Evolutionary conservation across 148 eudicot genomes (phyloP).

Genomic region (Nepenthes mirabilis): DNA sequence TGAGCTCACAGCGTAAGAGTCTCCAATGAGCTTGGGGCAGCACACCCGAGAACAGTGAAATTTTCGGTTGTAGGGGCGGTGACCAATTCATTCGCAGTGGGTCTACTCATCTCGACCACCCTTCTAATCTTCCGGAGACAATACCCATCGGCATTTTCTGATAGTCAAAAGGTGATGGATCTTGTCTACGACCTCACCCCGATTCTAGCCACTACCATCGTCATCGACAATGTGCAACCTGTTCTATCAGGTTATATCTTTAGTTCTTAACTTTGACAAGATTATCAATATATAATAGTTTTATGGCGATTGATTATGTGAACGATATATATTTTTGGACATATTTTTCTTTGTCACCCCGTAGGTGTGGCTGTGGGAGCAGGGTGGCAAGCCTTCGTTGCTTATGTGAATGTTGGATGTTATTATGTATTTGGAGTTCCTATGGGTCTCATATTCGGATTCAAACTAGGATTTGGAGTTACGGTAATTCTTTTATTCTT

Average conservation of each 20-base stretch:
- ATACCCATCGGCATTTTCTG: slow-evolving; percentile 27
- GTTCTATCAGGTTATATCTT: slow-evolving; percentile 23
- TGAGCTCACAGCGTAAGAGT: slow-evolving; percentile 35
- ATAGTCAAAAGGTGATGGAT: slow-evolving; percentile 17
- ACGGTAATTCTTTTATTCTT: slow-evolving; percentile 10
- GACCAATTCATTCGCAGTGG: slow-evolving; percentile 13
- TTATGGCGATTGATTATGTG: background rate
- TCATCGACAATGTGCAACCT: slow-evolving; percentile 30
- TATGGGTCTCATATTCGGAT: slow-evolving; percentile 24
- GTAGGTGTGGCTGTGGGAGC: slow-evolving; percentile 61
- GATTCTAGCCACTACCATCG: slow-evolving; percentile 22
- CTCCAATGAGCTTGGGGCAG: slow-evolving; percentile 50
- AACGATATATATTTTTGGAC: background rate
- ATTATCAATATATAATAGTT: background rate
- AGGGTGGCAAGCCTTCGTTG: slow-evolving; percentile 49
- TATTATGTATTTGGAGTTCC: slow-evolving; percentile 43
- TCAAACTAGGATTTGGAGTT: slow-evolving; percentile 19
- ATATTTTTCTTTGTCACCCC: background rate
- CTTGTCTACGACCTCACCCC: slow-evolving; percentile 34
- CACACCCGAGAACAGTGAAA: slow-evolving; percentile 29
- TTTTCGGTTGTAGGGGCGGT: slow-evolving; percentile 31
- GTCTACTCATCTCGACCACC: slow-evolving; percentile 16
- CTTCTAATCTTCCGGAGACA: slow-evolving; percentile 15
- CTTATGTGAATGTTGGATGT: slow-evolving; percentile 42
- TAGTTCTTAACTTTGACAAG: background rate